Percentiles rank a stretch among this genome's conserved stretches.
These are phyloP conservation scores for Cupressus sempervirens DNA, from an alignment of 75 land plant species.

Conservation along the genomic window DNA sequence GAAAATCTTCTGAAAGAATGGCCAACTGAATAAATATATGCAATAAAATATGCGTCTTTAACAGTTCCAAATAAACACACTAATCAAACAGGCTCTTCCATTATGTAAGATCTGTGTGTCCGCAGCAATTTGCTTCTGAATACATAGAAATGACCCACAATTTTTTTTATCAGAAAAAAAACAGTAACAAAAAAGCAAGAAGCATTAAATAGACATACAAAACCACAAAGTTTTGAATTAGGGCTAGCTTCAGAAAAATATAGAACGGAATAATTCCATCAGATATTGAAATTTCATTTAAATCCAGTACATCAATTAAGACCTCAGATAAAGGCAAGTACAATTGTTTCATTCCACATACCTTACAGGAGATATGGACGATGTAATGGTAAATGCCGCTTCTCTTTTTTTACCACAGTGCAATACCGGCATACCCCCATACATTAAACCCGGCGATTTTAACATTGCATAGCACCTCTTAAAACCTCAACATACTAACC, in stretches of 20 bases:
- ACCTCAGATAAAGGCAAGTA: background rate
- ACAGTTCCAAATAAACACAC: background rate
- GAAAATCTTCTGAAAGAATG: background rate
- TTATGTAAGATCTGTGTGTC: background rate
- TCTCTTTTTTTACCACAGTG: background rate
- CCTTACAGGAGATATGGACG: slow-evolving; percentile 2
- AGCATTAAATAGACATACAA: background rate
- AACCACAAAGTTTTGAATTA: background rate
- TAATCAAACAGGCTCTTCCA: background rate
- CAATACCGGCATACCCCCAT: background rate
- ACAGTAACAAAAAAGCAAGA: background rate
- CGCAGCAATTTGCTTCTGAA: background rate
- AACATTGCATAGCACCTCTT: background rate
- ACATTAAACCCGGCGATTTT: background rate
- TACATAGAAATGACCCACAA: background rate
- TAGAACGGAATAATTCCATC: background rate
- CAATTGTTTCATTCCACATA: background rate
- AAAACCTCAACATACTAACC: background rate
- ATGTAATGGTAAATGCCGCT: background rate
- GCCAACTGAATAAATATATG: background rate
- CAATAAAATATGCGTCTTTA: background rate
- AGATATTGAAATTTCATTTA: background rate
- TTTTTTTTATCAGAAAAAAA: too few relatives aligned
- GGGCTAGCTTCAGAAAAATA: background rate
- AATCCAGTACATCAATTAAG: background rate